Base-by-base conservation (phyloP, 805 yeast genomes). In the Millerozyma acaciae region DNA sequence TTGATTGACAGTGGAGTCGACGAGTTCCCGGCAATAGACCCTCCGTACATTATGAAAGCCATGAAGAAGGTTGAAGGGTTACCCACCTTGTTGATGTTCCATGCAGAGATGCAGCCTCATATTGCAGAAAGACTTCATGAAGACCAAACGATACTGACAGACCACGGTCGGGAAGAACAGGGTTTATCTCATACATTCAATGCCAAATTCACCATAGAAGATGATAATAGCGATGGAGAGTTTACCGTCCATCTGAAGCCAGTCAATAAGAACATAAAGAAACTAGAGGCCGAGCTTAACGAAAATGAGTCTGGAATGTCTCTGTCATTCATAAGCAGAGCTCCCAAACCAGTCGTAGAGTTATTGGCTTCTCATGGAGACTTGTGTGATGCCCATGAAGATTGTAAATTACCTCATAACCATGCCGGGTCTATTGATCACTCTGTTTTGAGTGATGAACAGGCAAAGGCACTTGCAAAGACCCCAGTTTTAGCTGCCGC, bases 1-100 rank as follows among this genome's bases (percentile, higher is more conserved):
- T 60, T 90, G 62, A 87, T 89, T 50, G 95, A 89, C 44, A 81
- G 93, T 27, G 96, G 97, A n/a, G 97, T 90, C 14, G 95, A 87
- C 33, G 97, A 89, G 58, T 89, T 90, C 56, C 97, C 97, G 2
- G 85, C 83, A 43, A 81, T 89, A 33, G 70, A 68, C 24, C 73
- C 82, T 13, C 53, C 53, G 2, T 80, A 87, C 51, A 81, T 90
- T 29, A 65, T 71, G 25, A 52, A 65, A 34, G 96, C 94, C 6
- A 72, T 90, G 75, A 54, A 68, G 13, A 56, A 47, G 9, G 82
- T 89, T 2, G 65, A 79, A 34, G 82, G 75, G 4, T 57, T 75
- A 26, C 70, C 75, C 20, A 85, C 97, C 0, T 57, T 87, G 51
- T 63, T 88, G 43, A 79, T 90, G 86, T 89, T 90, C 65, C 97